phyloP scores from a whole-genome alignment of 2,329 filamentous ascomycete genomes.

The Magnaporthales sp. region DNA sequence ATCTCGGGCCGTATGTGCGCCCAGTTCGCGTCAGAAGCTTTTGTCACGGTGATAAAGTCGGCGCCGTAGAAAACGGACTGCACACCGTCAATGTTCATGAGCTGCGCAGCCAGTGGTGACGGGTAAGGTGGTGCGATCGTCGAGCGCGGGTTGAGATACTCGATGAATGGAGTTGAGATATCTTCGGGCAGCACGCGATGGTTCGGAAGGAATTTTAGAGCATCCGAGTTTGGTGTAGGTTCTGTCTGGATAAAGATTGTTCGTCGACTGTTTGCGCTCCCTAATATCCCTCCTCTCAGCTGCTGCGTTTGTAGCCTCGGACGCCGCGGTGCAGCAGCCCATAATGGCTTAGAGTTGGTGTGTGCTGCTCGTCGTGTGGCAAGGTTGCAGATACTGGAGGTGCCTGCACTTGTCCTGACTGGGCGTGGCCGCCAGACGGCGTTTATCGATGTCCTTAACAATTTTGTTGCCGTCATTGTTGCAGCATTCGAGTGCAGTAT shows the following conservation, averaged over 20 bases:
- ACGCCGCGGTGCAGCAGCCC: conserved; percentile 16
- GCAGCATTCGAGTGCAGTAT: background rate
- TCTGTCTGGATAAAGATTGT: conserved; percentile 98
- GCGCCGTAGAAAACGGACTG: conserved; percentile 87
- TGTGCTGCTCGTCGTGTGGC: conserved; percentile 20
- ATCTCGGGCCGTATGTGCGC: conserved; percentile 91
- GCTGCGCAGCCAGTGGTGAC: conserved; percentile 79
- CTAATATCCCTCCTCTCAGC: conserved; percentile 9
- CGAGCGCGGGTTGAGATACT: conserved; percentile 82
- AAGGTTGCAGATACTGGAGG: conserved; percentile 11
- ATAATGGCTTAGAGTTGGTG: conserved; percentile 12
- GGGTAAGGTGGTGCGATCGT: conserved; percentile 84
- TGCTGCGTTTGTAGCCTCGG: conserved; percentile 13
- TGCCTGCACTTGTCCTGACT: background rate
- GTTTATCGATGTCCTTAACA: conserved; percentile 11
- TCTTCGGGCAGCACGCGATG: conserved; percentile 70
- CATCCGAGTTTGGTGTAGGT: conserved; percentile 87
- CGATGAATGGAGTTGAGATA: conserved; percentile 70
- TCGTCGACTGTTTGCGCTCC: conserved; percentile 35
- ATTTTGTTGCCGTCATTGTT: conserved; percentile 17
- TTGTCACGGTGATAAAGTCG: conserved; percentile 96
- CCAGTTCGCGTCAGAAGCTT: conserved; percentile 82
- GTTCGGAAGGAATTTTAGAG: conserved; percentile 93
- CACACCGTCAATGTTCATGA: conserved; percentile 93
- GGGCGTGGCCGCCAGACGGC: conserved; percentile 11